Evolutionary conservation across 1,139 yeast species (phyloP), one percentile per base, ranked within the genome.

Genomic region (Debaryomycetaceae sp.): DNA sequence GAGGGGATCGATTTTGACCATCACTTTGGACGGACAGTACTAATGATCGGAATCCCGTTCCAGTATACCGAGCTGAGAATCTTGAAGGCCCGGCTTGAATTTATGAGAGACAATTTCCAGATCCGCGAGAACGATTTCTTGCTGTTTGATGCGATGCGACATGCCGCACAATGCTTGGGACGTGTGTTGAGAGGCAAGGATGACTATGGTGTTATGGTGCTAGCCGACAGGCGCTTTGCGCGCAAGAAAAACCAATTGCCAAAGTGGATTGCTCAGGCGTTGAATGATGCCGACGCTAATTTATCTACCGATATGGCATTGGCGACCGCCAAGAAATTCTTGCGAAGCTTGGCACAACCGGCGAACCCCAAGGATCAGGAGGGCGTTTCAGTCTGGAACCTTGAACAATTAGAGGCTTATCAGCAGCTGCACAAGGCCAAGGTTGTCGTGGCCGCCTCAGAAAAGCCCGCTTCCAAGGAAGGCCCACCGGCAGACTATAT

Each of bases 1-100:
- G 99, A 90, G 58, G 99, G 99, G 36, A 90, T 90, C 44, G 99
- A 90, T 85, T 90, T 90, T 59, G 98, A 92, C 50, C 96, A 90
- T 52, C 98, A 90, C 41, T 90, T 83, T 52, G 99, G 98, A 12
- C 74, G 99, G 45, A 85, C 98, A 0, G 99, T 90, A 38, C 65
- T 90, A 39, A 87, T 90, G 97, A 87, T 92, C 57, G 99, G 99
- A 40, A 92, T 90, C 38, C 99, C 99, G 1, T 90, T 87, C 67
- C 99, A 90, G 64, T 90, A 90, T 53, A 92, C 99, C 0, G 98
- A 90, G 49, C 86, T 96, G 7, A 76, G 98, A 47, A 90, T 90
- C 37, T 64, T 90, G 41, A 92, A 90, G 45, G 98, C 99, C 0
- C 71, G 98, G 33, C 62, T 90, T 30, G 98, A 92, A 51, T 90